Base-by-base conservation (phyloP, 108 stramenopile genomes). In the Aureococcus anophagefferens region DNA sequence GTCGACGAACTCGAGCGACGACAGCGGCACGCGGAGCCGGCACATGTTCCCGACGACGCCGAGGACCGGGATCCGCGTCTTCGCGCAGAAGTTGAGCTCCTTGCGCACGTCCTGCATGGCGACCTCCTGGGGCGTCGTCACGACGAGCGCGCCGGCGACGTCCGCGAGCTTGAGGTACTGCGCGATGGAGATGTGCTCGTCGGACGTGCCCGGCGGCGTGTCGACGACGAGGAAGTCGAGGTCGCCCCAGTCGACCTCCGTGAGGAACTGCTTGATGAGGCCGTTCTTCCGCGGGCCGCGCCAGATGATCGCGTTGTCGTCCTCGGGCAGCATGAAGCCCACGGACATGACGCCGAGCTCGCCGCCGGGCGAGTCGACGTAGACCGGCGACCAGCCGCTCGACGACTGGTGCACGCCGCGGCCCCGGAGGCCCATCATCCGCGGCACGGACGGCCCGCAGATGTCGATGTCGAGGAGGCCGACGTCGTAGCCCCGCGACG, bases 11-110 rank as follows among this genome's bases (percentile, higher is more conserved):
- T 68, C 78, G 69, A 95, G 71, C 35, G 84, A 75, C 13, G 78
- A 68, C 14, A 96, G 67, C n/a, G 72, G 78, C 4, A 89, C 78
- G 75, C 83, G 79, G 67, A 83, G 88, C 32, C 72, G 72, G 33
- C 91, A 89, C 99, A 99, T 99, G 70, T 99, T 99, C 74, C 97
- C 99, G 33, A 99, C 93, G 0, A 99, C 81, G 3, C 99, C 99
- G 75, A 99, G 66, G 16, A 99, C 93, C 13, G 80, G 87, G 40
- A 95, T 83, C 45, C 87, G 86, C 0, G 97, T 97, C 77, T 99
- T 98, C 68, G 84, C 81, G 80, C 97, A 98, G 80, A 99, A 99
- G 77, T 89, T 97, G 5, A 99, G 75, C 77, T 98, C 96, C 78
- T 98, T 98, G 31, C 99, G 87, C 29, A 99, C 99, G 80, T 99